Evolutionary conservation across 225 moss, liverwort and hornwort genomes (phyloP).

Genomic region (Marchantia polymorpha): DNA sequence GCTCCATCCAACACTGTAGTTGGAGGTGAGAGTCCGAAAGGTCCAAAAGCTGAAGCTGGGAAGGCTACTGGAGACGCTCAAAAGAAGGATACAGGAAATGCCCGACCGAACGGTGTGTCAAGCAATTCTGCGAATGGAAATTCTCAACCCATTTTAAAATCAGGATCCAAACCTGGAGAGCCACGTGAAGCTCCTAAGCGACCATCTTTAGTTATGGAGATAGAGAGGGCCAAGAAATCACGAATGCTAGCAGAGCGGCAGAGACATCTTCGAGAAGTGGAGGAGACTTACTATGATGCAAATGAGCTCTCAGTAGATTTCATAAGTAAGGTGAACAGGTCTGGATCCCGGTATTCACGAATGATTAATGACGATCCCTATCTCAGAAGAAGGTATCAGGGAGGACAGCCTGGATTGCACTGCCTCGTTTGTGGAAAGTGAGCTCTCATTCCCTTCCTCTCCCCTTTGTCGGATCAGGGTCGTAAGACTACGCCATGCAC

Average conservation of each 20-base stretch:
- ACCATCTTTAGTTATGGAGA: conserved; percentile 43
- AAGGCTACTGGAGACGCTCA: conserved; percentile 13
- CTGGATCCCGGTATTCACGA: conserved; percentile 27
- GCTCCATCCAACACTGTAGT: conserved; percentile 11
- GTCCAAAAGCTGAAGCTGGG: background rate
- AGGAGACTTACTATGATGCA: conserved; percentile 45
- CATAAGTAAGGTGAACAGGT: conserved; percentile 36
- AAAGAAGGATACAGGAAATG: conserved; percentile 16
- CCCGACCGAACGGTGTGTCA: conserved; percentile 13
- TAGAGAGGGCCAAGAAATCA: conserved; percentile 36
- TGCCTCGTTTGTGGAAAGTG: conserved; percentile 50
- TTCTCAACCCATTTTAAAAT: background rate
- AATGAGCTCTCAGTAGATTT: conserved; percentile 41
- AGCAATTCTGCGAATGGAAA: conserved; percentile 19
- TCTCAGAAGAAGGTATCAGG: conserved; percentile 37
- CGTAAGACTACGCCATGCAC: background rate
- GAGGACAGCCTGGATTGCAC: conserved; percentile 31
- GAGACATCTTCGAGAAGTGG: conserved; percentile 37
- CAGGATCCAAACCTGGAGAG: conserved; percentile 22
- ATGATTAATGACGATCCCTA: conserved; percentile 34
- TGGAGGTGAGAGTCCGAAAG: conserved; percentile 4
- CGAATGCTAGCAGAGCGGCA: conserved; percentile 32
- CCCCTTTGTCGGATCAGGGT: background rate
- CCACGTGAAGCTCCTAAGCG: conserved; percentile 28
- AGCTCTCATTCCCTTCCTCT: conserved; percentile 25